Evolutionary conservation across 116 monocot genomes (phyloP), one percentile per base, ranked within the genome.

Genomic region (Zostera marina): DNA sequence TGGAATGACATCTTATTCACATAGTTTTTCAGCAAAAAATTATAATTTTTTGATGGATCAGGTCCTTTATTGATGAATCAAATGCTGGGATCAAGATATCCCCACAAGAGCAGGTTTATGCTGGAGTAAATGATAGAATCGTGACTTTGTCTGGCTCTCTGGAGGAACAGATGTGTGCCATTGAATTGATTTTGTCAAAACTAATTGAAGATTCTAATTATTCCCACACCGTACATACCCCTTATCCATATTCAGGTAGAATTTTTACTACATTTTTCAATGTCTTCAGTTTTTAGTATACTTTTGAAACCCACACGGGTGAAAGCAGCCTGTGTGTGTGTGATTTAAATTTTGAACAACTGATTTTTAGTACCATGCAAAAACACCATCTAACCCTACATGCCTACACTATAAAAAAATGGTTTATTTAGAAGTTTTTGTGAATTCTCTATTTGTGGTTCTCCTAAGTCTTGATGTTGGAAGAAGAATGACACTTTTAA

Each of bases 81-180:
- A 73, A 77, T 22, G 96, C 96, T 74, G 79, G 78, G 59, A 96
- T 96, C 57, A 96, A 96, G 78, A 96, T 96, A 65, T 96, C 96
- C 20, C 89, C 89, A 58, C 89, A 89, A 56, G 85, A 96, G 73
- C 63, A 78, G 71, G 76, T 61, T 62, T 81, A 63, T 78, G 67
- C 63, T 62, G 89, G 96, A 11, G 48, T 89, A 53, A 82, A 74
- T 72, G 96, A 96, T 69, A 80, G 96, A 59, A 72, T 96, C 40
- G 85, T 96, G 42, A 96, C 96, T 7, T 58, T 96, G 49, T 80
- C 77, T 40, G 96, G 96, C 23, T 58, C 78, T 44, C 60, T 82
- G 48, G 83, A 89, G 20, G 77, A 88, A 64, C 82, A 80, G 52
- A 74, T 89, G 74, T 64, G 67, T 10, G 96, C 85, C 24, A 67